Conservation (phyloP, 768 basidiomycete species). For the Hygrophoropsis aurantiaca region DNA sequence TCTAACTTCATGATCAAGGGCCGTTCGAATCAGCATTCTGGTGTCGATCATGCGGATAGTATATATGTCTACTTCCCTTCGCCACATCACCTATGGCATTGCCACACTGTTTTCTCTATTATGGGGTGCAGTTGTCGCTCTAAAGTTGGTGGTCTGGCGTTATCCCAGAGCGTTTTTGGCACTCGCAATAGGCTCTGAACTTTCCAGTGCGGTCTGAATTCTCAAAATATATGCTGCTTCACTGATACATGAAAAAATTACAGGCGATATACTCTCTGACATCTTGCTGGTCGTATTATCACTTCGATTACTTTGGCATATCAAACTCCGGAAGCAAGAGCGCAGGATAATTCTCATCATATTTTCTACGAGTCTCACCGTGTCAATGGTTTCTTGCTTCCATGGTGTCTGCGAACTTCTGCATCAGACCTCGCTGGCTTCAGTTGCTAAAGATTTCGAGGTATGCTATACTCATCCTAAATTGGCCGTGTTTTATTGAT, state of each 20-base stretch:
- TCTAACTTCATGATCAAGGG: conserved; percentile 7
- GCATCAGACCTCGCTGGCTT: not conserved
- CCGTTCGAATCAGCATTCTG: conserved; percentile 15
- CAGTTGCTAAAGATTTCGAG: not conserved
- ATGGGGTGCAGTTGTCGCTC: conserved; percentile 7
- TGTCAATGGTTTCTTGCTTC: not conserved
- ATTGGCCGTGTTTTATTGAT: not conserved
- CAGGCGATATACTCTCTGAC: not conserved
- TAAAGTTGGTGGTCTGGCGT: conserved; percentile 10
- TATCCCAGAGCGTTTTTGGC: not conserved
- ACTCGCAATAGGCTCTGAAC: not conserved
- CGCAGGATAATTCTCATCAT: not conserved
- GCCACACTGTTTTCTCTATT: conserved; percentile 8
- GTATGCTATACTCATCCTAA: not conserved
- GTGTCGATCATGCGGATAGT: conserved; percentile 11
- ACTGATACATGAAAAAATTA: no score
- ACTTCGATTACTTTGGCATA: not conserved
- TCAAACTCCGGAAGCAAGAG: not conserved
- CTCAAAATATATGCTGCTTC: no score
- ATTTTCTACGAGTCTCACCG: not conserved
- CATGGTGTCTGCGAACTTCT: not conserved
- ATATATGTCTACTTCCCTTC: not conserved
- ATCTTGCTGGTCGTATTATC: not conserved
- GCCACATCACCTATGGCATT: conserved; percentile 1
- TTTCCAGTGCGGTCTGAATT: no score